These are phyloP conservation scores for Colletotrichum echinochloae DNA, from an alignment of 2,329 filamentous ascomycete genomes.

Conservation along the genomic window DNA sequence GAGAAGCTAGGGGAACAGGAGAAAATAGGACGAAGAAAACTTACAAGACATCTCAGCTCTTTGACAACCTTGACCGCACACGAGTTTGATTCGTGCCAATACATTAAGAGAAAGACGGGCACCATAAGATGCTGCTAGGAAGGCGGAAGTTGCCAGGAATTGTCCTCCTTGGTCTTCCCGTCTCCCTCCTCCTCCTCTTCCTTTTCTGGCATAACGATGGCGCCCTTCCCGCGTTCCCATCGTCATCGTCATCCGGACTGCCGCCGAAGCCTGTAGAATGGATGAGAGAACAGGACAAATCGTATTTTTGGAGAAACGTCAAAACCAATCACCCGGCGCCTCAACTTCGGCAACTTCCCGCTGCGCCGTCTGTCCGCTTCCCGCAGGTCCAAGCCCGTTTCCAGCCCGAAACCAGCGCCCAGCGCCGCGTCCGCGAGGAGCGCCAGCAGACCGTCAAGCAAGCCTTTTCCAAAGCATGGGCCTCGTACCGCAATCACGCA, in stretches of 20 bases:
- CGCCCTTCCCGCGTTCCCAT: background rate
- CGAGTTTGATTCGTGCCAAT: background rate
- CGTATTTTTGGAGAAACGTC: slow-evolving; percentile 43
- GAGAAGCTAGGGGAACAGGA: background rate
- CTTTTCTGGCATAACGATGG: slow-evolving; percentile 26
- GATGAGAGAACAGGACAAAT: slow-evolving; percentile 3
- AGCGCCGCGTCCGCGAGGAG: slow-evolving; percentile 43
- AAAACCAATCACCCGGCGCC: slow-evolving; percentile 40
- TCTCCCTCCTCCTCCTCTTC: slow-evolving; percentile 26
- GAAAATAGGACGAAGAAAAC: background rate
- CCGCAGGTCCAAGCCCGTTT: slow-evolving; percentile 52
- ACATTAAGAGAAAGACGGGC: background rate
- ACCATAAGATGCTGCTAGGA: background rate
- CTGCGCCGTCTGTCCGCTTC: slow-evolving; percentile 44
- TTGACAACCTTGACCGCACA: background rate
- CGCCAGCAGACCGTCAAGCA: slow-evolving; percentile 54
- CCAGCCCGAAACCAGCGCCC: slow-evolving; percentile 42
- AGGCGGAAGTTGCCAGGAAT: background rate
- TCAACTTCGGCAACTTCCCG: slow-evolving; percentile 48
- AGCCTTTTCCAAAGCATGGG: slow-evolving; percentile 60
- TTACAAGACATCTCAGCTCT: background rate
- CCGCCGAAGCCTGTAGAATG: slow-evolving; percentile 14
- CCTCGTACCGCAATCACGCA: slow-evolving; percentile 63
- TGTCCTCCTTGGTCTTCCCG: slow-evolving; percentile 20
- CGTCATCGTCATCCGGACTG: background rate